These are phyloP conservation scores for Suillus lakei DNA, from an alignment of 768 basidiomycete species.

Conservation along the genomic window DNA sequence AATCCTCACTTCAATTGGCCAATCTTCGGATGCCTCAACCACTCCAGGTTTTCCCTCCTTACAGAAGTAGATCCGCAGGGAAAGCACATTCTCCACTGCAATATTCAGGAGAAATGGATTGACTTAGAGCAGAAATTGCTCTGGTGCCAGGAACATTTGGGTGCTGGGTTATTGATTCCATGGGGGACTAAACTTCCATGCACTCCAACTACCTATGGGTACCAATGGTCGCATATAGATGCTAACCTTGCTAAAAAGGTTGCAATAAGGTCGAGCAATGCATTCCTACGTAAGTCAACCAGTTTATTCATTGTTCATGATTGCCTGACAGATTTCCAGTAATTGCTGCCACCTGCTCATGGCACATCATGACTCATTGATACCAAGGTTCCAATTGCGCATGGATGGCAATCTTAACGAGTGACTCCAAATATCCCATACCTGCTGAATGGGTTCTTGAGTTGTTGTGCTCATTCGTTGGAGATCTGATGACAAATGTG, in stretches of 20 bases:
- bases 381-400: neutral
- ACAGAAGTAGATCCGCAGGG: neutral
- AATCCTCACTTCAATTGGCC: neutral
- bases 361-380: neutral
- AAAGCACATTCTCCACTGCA: neutral
- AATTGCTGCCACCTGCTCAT: neutral
- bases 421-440: neutral
- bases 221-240: neutral
- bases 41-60: neutral
- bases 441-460: slow-evolving; percentile 1
- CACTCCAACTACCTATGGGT: neutral
- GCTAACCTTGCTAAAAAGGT: neutral
- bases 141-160: neutral
- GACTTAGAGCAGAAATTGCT: neutral
- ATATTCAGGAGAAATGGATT: neutral
- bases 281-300: slow-evolving; percentile 2
- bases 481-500: neutral
- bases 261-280: neutral
- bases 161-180: neutral
- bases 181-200: neutral
- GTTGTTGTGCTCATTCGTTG: neutral
- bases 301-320: neutral
- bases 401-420: neutral
- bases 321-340: neutral
- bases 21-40: slow-evolving; percentile 2